Percentiles rank a stretch among this genome's conserved stretches.
Conservation (phyloP, 2,329 filamentous ascomycete species). For the Colletotrichum australisinense region DNA sequence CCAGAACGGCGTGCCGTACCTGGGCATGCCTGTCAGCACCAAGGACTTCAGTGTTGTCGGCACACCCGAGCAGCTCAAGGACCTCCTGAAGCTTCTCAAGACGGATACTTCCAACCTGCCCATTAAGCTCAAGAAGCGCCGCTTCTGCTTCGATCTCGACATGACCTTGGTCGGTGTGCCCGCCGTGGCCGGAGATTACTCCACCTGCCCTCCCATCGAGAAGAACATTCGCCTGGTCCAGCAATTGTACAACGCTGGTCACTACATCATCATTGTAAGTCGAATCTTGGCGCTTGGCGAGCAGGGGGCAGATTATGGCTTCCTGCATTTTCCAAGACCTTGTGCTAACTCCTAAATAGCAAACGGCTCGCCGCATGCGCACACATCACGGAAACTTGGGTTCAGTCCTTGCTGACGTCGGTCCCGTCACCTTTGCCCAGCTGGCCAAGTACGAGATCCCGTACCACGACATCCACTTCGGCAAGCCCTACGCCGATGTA, state of each 20-base stretch:
- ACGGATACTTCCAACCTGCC: constrained; percentile 35
- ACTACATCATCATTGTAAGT: constrained; percentile 45
- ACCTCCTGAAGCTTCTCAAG: constrained; percentile 41
- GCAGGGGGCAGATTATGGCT: background rate
- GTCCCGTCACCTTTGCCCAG: constrained; percentile 41
- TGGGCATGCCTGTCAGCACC: constrained; percentile 39
- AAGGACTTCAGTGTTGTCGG: constrained; percentile 43
- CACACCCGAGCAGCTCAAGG: constrained; percentile 43
- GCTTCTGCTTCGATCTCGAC: constrained; percentile 47
- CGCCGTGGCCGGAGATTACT: constrained; percentile 41
- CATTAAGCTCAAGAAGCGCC: constrained; percentile 41
- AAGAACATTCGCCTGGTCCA: constrained; percentile 44
- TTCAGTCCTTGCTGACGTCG: constrained; percentile 42
- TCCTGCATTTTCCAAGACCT: background rate
- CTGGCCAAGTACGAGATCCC: constrained; percentile 42
- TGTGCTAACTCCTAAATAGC: constrained; percentile 17
- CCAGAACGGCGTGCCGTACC: constrained; percentile 39
- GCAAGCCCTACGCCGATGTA: constrained; percentile 45
- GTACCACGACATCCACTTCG: constrained; percentile 44
- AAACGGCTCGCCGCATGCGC: constrained; percentile 44
- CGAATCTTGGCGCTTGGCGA: constrained; percentile 16
- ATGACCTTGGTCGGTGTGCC: constrained; percentile 45
- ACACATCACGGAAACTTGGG: constrained; percentile 43
- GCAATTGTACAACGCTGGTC: constrained; percentile 43
- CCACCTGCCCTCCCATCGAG: constrained; percentile 44